phyloP scores from a whole-genome alignment of 2,329 filamentous ascomycete genomes.

The Colletotrichum acutatum region DNA sequence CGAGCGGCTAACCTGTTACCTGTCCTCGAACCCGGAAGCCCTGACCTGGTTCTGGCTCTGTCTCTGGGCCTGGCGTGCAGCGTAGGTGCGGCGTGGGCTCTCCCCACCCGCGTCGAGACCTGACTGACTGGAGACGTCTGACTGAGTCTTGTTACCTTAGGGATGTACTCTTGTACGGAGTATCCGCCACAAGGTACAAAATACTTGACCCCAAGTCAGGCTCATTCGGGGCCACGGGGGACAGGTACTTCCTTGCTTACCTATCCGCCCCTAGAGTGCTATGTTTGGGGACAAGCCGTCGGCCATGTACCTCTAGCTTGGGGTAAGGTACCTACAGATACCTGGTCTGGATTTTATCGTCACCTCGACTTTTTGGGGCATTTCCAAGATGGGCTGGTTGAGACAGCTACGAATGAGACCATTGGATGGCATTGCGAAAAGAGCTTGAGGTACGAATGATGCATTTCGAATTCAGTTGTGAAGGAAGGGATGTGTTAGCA shows the following conservation, averaged over 20 bases:
- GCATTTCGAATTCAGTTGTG: not conserved
- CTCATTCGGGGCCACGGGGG: not conserved
- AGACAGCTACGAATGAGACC: not conserved
- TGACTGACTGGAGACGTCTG: conserved; percentile 28
- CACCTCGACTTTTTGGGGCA: not conserved
- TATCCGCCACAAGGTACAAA: no score
- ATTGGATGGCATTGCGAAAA: not conserved
- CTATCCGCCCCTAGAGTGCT: not conserved
- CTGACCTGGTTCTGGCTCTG: conserved; percentile 33
- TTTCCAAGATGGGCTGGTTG: not conserved
- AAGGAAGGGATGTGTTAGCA: not conserved
- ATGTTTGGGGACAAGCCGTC: not conserved
- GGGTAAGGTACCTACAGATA: not conserved
- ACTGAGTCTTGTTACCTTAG: conserved; percentile 16
- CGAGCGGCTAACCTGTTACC: conserved; percentile 7
- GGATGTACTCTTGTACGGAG: no score
- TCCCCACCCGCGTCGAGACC: conserved; percentile 30
- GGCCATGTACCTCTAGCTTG: not conserved
- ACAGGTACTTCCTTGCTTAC: conserved; percentile 16
- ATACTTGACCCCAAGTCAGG: conserved; percentile 16
- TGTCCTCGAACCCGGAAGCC: conserved; percentile 29
- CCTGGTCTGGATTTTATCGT: not conserved
- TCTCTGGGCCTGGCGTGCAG: conserved; percentile 27
- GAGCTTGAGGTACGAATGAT: not conserved
- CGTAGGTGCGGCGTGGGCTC: conserved; percentile 20